Conservation (phyloP, 495 filamentous ascomycete species). For the Daldinia vernicosa region DNA sequence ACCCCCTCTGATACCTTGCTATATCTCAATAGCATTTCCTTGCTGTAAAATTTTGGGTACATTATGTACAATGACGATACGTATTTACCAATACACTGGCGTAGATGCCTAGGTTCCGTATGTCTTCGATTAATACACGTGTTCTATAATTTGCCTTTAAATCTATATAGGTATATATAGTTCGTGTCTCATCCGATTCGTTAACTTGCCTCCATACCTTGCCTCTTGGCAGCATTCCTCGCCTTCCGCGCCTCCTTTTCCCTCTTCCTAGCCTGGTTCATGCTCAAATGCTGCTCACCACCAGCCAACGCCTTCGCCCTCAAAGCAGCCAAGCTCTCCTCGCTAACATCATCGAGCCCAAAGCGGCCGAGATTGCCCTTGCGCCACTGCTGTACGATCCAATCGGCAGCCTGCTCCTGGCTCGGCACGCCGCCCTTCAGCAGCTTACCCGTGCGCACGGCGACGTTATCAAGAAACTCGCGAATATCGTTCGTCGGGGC, state of each 20-base stretch:
- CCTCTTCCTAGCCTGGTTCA: conserved; percentile 57
- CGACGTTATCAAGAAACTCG: conserved; percentile 72
- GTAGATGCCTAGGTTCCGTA: neutral
- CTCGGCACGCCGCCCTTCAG: conserved; percentile 77
- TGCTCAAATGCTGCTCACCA: conserved; percentile 48
- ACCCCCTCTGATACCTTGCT: conserved; percentile 35
- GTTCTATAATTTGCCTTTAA: neutral
- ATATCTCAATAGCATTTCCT: conserved; percentile 22
- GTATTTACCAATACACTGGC: conserved; percentile 6
- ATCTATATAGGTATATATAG: neutral
- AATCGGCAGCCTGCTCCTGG: conserved; percentile 77
- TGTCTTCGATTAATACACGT: neutral
- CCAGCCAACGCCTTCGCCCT: conserved; percentile 32
- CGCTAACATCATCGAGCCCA: conserved; percentile 78
- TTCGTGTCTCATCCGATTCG: neutral
- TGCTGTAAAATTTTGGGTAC: conserved; percentile 33
- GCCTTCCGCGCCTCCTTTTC: conserved; percentile 54
- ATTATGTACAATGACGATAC: conserved; percentile 35
- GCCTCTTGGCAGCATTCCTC: conserved; percentile 46
- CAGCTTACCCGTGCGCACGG: conserved; percentile 76
- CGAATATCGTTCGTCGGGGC: conserved; percentile 83
- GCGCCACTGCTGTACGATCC: conserved; percentile 87
- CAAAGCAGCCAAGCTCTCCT: conserved; percentile 58
- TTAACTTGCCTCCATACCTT: conserved; percentile 12
- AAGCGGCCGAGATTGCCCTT: conserved; percentile 78